phyloP scores from a whole-genome alignment of 805 yeast genomes.

The Suhomyces sp. region DNA sequence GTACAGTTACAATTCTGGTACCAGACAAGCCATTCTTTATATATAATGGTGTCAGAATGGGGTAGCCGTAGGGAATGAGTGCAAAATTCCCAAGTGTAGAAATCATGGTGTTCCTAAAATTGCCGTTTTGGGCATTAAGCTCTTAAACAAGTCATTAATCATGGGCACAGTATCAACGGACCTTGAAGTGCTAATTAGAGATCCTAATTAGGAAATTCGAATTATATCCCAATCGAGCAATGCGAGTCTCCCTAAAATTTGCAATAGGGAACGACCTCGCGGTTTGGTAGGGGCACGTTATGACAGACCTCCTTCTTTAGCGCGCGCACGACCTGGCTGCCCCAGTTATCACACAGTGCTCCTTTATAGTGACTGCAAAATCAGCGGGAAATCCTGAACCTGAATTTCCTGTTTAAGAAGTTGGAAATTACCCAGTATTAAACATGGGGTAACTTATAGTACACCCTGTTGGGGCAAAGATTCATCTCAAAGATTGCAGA shows the following conservation, averaged over 20 bases:
- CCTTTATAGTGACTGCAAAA: neutral
- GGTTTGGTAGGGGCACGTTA: too few species aligned
- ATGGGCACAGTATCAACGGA: neutral
- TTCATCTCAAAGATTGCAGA: too few species aligned
- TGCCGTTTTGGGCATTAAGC: constrained; percentile 3
- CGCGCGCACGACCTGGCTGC: neutral
- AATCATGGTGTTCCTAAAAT: constrained; percentile 1
- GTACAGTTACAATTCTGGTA: too few species aligned
- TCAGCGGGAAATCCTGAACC: neutral
- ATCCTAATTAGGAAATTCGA: constrained; percentile 9
- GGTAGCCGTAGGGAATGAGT: neutral
- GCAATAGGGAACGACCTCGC: too few species aligned
- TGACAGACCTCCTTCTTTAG: too few species aligned
- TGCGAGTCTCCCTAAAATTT: too few species aligned
- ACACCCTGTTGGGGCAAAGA: too few species aligned
- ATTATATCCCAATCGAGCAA: constrained; percentile 6
- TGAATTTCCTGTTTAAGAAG: constrained; percentile 4
- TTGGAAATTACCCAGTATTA: neutral
- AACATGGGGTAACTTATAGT: too few species aligned
- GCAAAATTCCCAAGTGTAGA: constrained; percentile 5
- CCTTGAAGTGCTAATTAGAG: constrained; percentile 3
- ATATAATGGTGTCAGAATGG: constrained; percentile 1
- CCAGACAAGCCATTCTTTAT: too few species aligned
- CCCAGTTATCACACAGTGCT: too few species aligned
- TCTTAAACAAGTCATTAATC: neutral